Base-by-base conservation (phyloP, 148 eudicot species). In the Vaccinium myrtillus region DNA sequence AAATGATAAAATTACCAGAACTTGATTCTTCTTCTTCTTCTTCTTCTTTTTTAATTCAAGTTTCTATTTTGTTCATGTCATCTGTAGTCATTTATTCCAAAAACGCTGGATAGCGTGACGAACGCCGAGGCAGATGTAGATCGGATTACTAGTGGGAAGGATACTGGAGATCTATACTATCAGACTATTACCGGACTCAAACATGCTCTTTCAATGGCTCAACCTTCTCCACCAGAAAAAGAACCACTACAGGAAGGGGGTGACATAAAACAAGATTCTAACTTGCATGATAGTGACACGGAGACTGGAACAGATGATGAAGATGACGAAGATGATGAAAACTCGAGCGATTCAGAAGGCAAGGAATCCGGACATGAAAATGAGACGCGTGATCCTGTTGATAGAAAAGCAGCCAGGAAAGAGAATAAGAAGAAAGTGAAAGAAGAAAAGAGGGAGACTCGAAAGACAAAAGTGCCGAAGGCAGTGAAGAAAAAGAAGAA, bases 361-460 rank as follows among this genome's bases (percentile, higher is more conserved):
- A 50, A 83, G 74, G 85, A 36, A 77, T 56, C 81, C 25, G 80
- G 51, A 1, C 43, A 32, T 78, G 86, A 79, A 25, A 80, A 87
- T 78, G 86, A 81, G 75, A 83, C 81, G 16, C 80, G 77, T 84
- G 50, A 87, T 3, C 95, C 94, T 7, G 86, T 46, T 19, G 95
- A 95, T 10, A 92, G 75, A 79, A 94, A 91, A 88, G 95, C 94
- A 5, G 98, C 96, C 6, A 89, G 98, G 84, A 97, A 95, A 86
- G 96, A 93, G 86, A 93, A 97, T 89, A 97, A 97, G 93, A 97
- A 94, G 92, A 95, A 97, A 79, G 99, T 95, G 1, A 97, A 95
- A 90, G 98, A 97, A 89, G 98, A 94, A 89, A 93, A 97, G 89
- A 92, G 98, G 85, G 98, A 97, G 83, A 88, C 96, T 23, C 90